A percentile compares a stretch with the other conserved stretches of the same genome.
Evolutionary conservation across 306 rosid genomes (phyloP).

Genomic region (Sesbania bispinosa): DNA sequence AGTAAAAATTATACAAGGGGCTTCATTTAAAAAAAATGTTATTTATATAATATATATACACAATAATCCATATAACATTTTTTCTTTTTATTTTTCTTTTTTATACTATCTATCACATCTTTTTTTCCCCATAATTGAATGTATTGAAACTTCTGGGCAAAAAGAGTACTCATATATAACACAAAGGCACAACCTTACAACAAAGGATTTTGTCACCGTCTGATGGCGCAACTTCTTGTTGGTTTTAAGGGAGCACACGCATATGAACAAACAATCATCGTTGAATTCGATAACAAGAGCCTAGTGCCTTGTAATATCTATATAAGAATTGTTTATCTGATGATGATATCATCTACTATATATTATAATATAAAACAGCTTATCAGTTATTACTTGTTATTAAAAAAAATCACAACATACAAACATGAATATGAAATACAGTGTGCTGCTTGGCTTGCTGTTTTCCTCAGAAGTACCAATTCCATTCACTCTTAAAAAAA

Average conservation of each 20-base stretch:
- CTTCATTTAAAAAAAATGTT: no score
- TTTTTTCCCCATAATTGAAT: neutral
- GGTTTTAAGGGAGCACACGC: conserved; percentile 37
- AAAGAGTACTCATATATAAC: neutral
- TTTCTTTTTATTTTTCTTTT: no score
- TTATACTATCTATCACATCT: no score
- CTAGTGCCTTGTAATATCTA: neutral
- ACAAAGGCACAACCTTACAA: conserved; percentile 8
- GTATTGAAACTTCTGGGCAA: neutral
- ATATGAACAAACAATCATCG: conserved; percentile 31
- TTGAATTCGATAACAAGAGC: conserved; percentile 32
- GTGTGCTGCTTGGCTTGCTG: neutral
- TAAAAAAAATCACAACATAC: neutral
- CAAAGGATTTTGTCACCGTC: conserved; percentile 32
- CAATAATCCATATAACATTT: no score
- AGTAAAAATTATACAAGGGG: neutral
- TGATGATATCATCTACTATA: neutral
- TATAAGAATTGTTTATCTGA: conserved; percentile 4
- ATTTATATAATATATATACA: no score
- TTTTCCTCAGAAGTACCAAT: neutral
- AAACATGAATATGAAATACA: neutral
- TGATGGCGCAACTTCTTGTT: conserved; percentile 29
- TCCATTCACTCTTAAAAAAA: neutral
- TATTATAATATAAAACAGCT: conserved; percentile 18
- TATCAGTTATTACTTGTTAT: neutral